Evolutionary conservation across 257 asterid genomes (phyloP).

Genomic region (Fraxinus americana): DNA sequence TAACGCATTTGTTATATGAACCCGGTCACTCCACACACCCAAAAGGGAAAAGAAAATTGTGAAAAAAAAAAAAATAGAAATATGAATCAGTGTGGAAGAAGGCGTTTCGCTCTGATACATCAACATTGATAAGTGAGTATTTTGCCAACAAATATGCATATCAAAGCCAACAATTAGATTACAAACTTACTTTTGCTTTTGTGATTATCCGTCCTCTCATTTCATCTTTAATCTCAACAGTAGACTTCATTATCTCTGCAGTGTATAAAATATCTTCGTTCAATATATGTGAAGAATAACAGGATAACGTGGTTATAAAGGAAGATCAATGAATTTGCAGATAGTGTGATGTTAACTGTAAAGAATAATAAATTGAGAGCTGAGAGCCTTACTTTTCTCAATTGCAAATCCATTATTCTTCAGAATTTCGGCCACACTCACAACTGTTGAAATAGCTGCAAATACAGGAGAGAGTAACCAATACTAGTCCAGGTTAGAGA

Average conservation of each 20-base stretch:
- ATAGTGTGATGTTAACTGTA: conserved; percentile 6
- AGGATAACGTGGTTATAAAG: background rate
- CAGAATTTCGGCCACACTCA: conserved; percentile 74
- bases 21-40: background rate
- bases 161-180: background rate
- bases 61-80: too few species aligned
- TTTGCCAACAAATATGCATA: background rate
- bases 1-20: background rate
- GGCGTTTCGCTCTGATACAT: background rate
- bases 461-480: conserved; percentile 10
- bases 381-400: conserved; percentile 61
- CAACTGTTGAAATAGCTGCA: conserved; percentile 79
- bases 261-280: background rate
- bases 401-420: conserved; percentile 76
- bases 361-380: background rate
- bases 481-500: background rate
- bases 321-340: background rate
- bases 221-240: conserved; percentile 1
- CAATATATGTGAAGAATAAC: background rate
- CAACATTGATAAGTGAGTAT: background rate
- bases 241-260: background rate
- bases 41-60: too few species aligned
- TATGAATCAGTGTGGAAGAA: background rate
- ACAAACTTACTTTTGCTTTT: background rate
- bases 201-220: background rate